Percentiles rank a stretch among this genome's conserved stretches.
Conservation (phyloP, 495 filamentous ascomycete species). For the Pseudomonodictys pantanalensis region DNA sequence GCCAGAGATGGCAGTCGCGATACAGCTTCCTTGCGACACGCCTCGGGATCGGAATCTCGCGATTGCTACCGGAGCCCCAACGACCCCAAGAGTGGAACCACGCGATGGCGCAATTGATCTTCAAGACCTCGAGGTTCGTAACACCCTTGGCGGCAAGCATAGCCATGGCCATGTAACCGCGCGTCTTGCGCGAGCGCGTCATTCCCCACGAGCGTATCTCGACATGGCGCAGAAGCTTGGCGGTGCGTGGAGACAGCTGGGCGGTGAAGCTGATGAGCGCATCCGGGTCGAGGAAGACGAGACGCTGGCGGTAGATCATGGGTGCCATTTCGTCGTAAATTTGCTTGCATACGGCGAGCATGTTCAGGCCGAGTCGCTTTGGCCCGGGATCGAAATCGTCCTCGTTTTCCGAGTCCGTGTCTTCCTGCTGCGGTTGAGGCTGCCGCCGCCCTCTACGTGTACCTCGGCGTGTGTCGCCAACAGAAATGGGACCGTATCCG, state of each 20-base stretch:
- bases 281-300: constrained; percentile 6
- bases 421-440: not conserved
- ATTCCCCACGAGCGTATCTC: not conserved
- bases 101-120: not conserved
- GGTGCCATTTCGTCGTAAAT: constrained; percentile 15
- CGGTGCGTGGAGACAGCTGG: not conserved
- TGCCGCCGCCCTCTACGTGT: not conserved
- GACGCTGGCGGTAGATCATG: constrained; percentile 3
- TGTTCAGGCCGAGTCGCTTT: not conserved
- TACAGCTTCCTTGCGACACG: constrained; percentile 4
- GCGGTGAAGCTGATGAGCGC: not conserved
- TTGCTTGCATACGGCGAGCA: not conserved
- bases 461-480: not conserved
- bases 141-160: constrained; percentile 11
- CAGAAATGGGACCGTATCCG: not conserved
- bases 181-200: constrained; percentile 2
- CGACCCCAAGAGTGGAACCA: not conserved
- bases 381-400: not conserved
- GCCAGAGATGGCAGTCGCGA: not conserved
- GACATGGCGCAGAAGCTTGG: constrained; percentile 3
- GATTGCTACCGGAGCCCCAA: not conserved
- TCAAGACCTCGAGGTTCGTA: not conserved
- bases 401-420: no score
- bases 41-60: not conserved
- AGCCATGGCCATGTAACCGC: not conserved